Evolutionary conservation across 495 filamentous ascomycete genomes (phyloP), one percentile per base, ranked within the genome.

Genomic region (Penicillium herquei): DNA sequence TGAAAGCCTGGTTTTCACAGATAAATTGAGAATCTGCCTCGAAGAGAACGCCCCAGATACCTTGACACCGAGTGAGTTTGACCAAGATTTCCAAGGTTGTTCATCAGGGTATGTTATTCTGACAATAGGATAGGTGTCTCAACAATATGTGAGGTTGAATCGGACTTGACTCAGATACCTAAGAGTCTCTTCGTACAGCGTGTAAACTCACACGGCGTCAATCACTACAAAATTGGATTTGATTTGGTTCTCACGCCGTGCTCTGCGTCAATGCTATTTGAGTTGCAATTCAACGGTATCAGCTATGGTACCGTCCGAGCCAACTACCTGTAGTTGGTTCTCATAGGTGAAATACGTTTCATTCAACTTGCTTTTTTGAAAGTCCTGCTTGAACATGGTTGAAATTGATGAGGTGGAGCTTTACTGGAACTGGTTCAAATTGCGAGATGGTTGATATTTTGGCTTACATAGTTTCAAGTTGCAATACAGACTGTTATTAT

Each of bases 201-300:
- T n/a, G n/a, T n/a, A n/a, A n/a, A n/a, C n/a, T n/a, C n/a, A n/a
- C n/a, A n/a, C n/a, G n/a, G n/a, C n/a, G n/a, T n/a, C n/a, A n/a
- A n/a, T n/a, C n/a, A n/a, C n/a, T n/a, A n/a, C n/a, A n/a, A n/a
- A n/a, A n/a, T n/a, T n/a, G n/a, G n/a, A 10, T 1, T 69, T 18
- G 17, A 61, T 0, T 30, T 72, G 13, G 54, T 60, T 14, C 41
- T 73, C 17, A 70, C 58, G 1, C 64, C 69, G 0, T 52, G 34
- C 2, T 72, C 67, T 0, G 64, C 67, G 0, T 66, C 64, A 0
- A 31, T 72, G 39, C 7, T 66, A 3, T 69, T 72, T 18, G 55
- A 70, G 3, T 41, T 68, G 5, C 48, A 69, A 16, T 68, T 73
- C 21, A 68, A 73, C 17, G 58, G 58, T 0, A 53, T 61, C 1